These are phyloP conservation scores for Pyrenophora teres DNA, from an alignment of 2,329 filamentous ascomycete genomes.

Conservation along the genomic window DNA sequence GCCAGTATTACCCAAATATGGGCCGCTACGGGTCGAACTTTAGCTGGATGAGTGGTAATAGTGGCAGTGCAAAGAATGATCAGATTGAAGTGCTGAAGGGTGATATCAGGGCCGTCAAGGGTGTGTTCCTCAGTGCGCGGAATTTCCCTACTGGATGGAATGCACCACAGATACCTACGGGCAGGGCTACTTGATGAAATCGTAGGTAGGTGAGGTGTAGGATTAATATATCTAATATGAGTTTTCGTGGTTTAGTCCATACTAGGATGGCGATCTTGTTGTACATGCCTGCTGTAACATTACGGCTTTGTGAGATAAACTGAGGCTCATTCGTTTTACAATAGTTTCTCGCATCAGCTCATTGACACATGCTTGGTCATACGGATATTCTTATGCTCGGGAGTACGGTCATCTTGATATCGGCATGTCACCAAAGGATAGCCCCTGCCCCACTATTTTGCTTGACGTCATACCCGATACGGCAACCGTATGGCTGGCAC, in stretches of 20 bases:
- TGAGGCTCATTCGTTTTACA: no score
- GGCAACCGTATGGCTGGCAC: slow-evolving; percentile 5
- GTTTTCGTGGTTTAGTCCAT: not conserved
- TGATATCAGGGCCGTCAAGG: slow-evolving; percentile 79
- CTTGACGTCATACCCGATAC: slow-evolving; percentile 26
- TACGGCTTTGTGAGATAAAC: not conserved
- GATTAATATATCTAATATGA: not conserved
- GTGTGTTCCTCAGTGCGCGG: slow-evolving; percentile 73
- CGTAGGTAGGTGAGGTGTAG: no score
- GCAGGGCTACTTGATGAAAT: slow-evolving; percentile 20
- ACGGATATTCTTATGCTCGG: not conserved
- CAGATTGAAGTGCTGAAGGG: slow-evolving; percentile 74
- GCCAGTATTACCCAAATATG: slow-evolving; percentile 50
- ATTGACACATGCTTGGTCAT: not conserved
- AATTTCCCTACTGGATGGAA: slow-evolving; percentile 61
- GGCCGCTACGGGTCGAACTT: slow-evolving; percentile 31
- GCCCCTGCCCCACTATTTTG: slow-evolving; percentile 17
- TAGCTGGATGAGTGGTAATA: slow-evolving; percentile 48
- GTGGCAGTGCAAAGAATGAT: slow-evolving; percentile 62
- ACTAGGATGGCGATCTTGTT: not conserved
- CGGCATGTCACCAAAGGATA: not conserved
- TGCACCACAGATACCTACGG: slow-evolving; percentile 24
- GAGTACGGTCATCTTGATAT: slow-evolving; percentile 1
- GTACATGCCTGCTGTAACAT: not conserved
- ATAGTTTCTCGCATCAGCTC: no score